Evolutionary conservation across 2,329 filamentous ascomycete species (phyloP).

Genomic region (Scedosporium boydii): DNA sequence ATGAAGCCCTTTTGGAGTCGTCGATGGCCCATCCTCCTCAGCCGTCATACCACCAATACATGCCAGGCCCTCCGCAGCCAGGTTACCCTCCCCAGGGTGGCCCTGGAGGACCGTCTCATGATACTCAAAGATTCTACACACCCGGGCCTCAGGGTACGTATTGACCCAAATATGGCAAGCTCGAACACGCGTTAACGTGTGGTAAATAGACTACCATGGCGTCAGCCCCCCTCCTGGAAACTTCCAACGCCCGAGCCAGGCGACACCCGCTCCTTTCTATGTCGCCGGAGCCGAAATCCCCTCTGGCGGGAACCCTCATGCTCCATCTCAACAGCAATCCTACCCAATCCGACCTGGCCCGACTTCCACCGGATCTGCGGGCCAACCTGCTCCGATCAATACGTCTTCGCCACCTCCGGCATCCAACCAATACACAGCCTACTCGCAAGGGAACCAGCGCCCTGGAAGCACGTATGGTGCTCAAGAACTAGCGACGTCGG

Average conservation of each 20-base stretch:
- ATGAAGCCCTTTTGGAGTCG: conserved; percentile 88
- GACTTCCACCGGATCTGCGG: conserved; percentile 28
- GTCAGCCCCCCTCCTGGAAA: conserved; percentile 40
- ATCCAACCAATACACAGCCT: conserved; percentile 37
- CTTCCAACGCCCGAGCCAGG: conserved; percentile 42
- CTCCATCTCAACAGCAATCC: conserved; percentile 28
- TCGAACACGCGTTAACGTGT: neutral
- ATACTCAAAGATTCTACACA: conserved; percentile 62
- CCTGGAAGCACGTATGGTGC: conserved; percentile 62
- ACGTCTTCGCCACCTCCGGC: conserved; percentile 39
- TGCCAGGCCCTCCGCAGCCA: conserved; percentile 37
- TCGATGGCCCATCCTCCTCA: conserved; percentile 94
- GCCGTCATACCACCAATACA: conserved; percentile 63
- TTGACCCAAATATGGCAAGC: conserved; percentile 2
- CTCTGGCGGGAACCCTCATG: conserved; percentile 16
- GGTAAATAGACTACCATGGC: conserved; percentile 12
- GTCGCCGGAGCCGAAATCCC: conserved; percentile 49
- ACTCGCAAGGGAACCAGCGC: conserved; percentile 39
- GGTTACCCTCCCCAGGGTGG: conserved; percentile 30
- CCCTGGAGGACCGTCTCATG: conserved; percentile 29
- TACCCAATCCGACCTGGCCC: conserved; percentile 33
- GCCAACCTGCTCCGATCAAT: conserved; percentile 40
- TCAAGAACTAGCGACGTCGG: conserved; percentile 69
- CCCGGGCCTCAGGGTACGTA: conserved; percentile 39
- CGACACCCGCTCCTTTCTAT: conserved; percentile 54